Conservation (phyloP, 495 filamentous ascomycete genomes). For the Talaromyces trachyspermus region DNA sequence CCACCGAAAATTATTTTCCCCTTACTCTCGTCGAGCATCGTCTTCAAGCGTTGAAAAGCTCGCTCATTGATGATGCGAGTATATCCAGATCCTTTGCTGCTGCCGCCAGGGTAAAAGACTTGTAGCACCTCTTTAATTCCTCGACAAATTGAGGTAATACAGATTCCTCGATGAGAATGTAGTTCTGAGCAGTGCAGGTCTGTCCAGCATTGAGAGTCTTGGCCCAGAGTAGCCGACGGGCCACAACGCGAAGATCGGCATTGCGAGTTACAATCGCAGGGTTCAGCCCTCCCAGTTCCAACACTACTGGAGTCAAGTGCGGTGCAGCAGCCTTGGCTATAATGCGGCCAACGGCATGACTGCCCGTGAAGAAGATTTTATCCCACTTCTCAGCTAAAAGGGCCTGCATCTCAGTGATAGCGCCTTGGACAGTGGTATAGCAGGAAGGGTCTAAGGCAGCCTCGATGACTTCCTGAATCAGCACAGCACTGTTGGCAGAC, state of each 20-base stretch:
- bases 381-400: slow-evolving; percentile 88
- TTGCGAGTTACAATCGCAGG: slow-evolving; percentile 82
- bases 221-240: slow-evolving; percentile 76
- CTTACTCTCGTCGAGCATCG: slow-evolving; percentile 71
- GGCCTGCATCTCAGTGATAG: slow-evolving; percentile 68
- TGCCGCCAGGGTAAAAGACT: slow-evolving; percentile 81
- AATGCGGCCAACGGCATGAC: slow-evolving; percentile 68
- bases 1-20: slow-evolving; percentile 86
- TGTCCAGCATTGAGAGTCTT: slow-evolving; percentile 83
- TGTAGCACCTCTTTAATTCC: slow-evolving; percentile 61
- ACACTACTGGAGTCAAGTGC: slow-evolving; percentile 76
- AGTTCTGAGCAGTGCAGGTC: slow-evolving; percentile 84
- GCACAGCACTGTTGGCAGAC: slow-evolving; percentile 64
- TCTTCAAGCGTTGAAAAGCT: slow-evolving; percentile 78
- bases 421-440: slow-evolving; percentile 75
- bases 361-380: slow-evolving; percentile 95
- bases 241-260: slow-evolving; percentile 73
- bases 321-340: slow-evolving; percentile 89
- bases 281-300: slow-evolving; percentile 89
- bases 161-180: slow-evolving; percentile 70
- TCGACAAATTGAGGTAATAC: slow-evolving; percentile 65
- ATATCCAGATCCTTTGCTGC: slow-evolving; percentile 66
- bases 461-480: slow-evolving; percentile 70
- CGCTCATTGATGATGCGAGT: slow-evolving; percentile 68
- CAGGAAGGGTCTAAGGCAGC: slow-evolving; percentile 67